Conservation (phyloP, 352 stramenopile species). For the Labyrinthula sp. region DNA sequence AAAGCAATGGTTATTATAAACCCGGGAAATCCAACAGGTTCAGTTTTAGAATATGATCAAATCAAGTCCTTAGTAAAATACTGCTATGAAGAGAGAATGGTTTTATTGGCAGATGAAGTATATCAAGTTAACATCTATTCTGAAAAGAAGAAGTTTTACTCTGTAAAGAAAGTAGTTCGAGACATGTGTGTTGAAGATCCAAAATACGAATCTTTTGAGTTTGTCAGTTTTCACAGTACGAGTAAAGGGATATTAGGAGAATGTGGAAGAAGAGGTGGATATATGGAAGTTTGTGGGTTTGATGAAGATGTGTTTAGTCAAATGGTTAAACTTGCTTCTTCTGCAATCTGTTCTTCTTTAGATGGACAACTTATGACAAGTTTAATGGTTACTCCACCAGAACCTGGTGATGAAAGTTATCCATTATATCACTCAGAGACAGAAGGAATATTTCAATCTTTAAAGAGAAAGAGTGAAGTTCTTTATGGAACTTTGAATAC, state of each 20-base stretch:
- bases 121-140: slow-evolving; percentile 68
- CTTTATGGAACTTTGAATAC: slow-evolving; percentile 75
- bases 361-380: slow-evolving; percentile 86
- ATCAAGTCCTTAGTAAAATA: slow-evolving; percentile 84
- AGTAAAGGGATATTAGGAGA: slow-evolving; percentile 97
- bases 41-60: slow-evolving; percentile 59
- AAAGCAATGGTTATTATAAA: slow-evolving; percentile 95
- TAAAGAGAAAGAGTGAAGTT: slow-evolving; percentile 74
- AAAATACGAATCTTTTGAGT: slow-evolving; percentile 59
- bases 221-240: slow-evolving; percentile 92
- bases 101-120: slow-evolving; percentile 92
- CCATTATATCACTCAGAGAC: slow-evolving; percentile 65
- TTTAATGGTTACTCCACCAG: slow-evolving; percentile 87
- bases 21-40: slow-evolving; percentile 90
- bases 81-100: slow-evolving; percentile 70
- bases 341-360: slow-evolving; percentile 86
- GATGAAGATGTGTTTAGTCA: slow-evolving; percentile 66
- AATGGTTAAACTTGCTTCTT: slow-evolving; percentile 92
- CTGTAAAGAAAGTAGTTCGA: slow-evolving; percentile 73
- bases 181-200: slow-evolving; percentile 47
- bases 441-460: slow-evolving; percentile 63
- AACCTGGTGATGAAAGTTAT: slow-evolving; percentile 61
- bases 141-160: slow-evolving; percentile 67
- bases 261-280: slow-evolving; percentile 81
- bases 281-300: slow-evolving; percentile 87